These are phyloP conservation scores for Caloboletus firmus DNA, from an alignment of 1,284 basidiomycete genomes.

Conservation along the genomic window DNA sequence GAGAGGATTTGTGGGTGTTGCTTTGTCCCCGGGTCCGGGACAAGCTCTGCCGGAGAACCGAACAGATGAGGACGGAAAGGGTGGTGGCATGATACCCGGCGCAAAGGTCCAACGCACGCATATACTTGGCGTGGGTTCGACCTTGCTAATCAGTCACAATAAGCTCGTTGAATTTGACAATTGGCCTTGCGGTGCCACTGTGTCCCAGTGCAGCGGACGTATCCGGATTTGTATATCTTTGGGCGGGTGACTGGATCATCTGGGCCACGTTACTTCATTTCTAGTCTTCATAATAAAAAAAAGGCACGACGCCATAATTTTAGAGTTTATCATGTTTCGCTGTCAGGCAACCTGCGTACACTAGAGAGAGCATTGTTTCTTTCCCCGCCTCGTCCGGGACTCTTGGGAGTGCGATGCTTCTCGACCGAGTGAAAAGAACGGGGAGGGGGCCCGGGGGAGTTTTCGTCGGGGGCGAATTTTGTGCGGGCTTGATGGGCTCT, in stretches of 20 bases:
- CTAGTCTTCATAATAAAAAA: background rate
- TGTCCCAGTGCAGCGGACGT: background rate
- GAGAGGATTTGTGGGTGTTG: background rate
- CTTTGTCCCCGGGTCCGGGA: background rate
- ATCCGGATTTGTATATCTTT: background rate
- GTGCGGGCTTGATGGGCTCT: background rate
- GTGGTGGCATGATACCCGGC: too few species aligned
- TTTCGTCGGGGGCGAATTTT: slow-evolving; percentile 2
- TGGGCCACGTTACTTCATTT: background rate
- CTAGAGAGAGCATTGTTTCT: background rate
- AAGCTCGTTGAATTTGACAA: slow-evolving; percentile 3
- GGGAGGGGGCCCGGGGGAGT: too few species aligned
- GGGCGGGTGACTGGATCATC: background rate
- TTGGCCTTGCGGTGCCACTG: slow-evolving; percentile 3
- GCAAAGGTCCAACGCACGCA: too few species aligned
- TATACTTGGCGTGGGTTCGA: background rate
- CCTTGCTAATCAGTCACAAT: background rate
- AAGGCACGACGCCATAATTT: background rate
- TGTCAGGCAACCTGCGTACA: background rate
- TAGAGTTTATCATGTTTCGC: background rate
- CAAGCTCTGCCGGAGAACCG: background rate
- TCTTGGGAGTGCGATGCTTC: background rate
- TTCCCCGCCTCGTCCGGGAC: background rate
- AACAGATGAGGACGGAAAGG: background rate
- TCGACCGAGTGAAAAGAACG: background rate